Percentiles rank a stretch among this genome's conserved stretches.
phyloP scores from a whole-genome alignment of 345 rosid species.

The Triadica sebifera region DNA sequence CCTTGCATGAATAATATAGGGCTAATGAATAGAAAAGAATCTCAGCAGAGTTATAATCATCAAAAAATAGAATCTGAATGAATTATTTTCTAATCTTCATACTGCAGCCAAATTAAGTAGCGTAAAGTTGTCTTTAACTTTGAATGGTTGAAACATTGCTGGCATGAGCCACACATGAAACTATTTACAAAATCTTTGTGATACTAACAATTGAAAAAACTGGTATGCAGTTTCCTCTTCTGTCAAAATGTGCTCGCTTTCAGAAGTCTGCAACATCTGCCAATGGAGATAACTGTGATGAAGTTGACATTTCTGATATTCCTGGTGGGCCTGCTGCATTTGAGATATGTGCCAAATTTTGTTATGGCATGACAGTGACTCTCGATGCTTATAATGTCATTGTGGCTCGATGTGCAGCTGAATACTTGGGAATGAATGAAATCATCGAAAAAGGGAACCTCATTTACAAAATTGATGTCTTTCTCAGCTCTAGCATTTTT shows the following conservation, averaged over 20 bases:
- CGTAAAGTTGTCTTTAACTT: neutral
- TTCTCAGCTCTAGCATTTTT: constrained; percentile 67
- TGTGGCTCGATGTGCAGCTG: constrained; percentile 72
- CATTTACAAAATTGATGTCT: constrained; percentile 74
- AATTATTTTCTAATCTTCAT: neutral
- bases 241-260: constrained; percentile 62
- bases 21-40: neutral
- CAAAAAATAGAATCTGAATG: no score
- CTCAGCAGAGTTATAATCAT: neutral
- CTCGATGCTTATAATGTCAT: constrained; percentile 76
- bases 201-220: constrained; percentile 12
- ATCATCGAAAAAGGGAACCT: constrained; percentile 75
- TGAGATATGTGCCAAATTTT: constrained; percentile 82
- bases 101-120: neutral
- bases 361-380: constrained; percentile 80
- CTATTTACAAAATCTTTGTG: neutral
- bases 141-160: no score
- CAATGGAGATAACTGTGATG: constrained; percentile 45
- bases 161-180: neutral
- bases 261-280: constrained; percentile 54
- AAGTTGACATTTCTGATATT: constrained; percentile 59
- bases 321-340: constrained; percentile 81
- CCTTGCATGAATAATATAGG: neutral
- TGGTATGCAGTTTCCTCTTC: constrained; percentile 72
- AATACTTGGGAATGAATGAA: constrained; percentile 80